Conservation (phyloP, 2,329 filamentous ascomycete genomes). For the Basipetospora chlamydospora region DNA sequence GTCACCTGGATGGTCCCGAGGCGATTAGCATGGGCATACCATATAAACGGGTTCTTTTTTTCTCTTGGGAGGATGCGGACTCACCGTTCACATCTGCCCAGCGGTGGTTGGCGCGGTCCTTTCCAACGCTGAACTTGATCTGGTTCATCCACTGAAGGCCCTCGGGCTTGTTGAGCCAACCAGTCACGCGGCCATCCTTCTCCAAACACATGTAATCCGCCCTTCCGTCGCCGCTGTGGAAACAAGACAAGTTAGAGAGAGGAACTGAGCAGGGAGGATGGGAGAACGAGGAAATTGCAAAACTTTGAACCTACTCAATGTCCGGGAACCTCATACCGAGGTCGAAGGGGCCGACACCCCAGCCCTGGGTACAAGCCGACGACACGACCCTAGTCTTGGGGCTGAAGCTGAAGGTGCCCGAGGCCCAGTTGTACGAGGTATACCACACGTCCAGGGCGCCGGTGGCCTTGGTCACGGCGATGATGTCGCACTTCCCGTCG, state of each 20-base stretch:
- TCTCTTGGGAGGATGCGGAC: background rate
- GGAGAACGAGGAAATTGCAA: background rate
- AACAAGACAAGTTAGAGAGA: too few species aligned
- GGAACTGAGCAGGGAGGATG: too few species aligned
- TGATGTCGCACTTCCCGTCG: constrained; percentile 3
- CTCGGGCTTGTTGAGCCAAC: constrained; percentile 11
- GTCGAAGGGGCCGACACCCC: constrained; percentile 14
- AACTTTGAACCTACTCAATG: constrained; percentile 6
- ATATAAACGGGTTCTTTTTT: background rate
- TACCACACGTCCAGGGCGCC: constrained; percentile 3
- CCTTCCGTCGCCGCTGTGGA: constrained; percentile 11
- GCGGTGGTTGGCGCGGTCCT: constrained; percentile 19
- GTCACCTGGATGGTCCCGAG: constrained; percentile 20
- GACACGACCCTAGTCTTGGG: background rate
- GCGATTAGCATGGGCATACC: constrained; percentile 13
- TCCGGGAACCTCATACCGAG: constrained; percentile 16
- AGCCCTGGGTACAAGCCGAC: constrained; percentile 10
- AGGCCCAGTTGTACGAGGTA: background rate
- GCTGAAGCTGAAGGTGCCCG: background rate
- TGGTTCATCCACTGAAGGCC: constrained; percentile 10
- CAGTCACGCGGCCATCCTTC: constrained; percentile 12
- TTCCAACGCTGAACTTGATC: constrained; percentile 14
- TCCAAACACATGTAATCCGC: constrained; percentile 19
- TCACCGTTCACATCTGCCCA: constrained; percentile 20
- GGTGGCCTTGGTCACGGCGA: background rate